Evolutionary conservation across 495 filamentous ascomycete genomes (phyloP).

Genomic region (Hypoxylon lienhwacheense): DNA sequence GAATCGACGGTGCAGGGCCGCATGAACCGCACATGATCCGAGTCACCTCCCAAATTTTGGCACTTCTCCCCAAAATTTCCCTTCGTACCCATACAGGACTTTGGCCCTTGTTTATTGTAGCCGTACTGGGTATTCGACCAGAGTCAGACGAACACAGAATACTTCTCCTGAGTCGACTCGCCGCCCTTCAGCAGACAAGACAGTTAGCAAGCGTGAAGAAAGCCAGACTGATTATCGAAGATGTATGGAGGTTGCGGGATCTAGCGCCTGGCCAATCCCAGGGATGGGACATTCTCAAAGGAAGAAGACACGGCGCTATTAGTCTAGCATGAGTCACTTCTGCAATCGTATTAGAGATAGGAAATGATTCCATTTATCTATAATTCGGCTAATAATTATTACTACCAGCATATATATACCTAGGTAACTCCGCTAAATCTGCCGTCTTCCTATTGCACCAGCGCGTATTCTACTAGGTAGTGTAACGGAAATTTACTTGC

Average conservation of each 20-base stretch:
- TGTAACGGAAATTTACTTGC: conserved; percentile 39
- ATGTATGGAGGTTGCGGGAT: conserved; percentile 28
- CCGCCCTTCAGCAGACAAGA: conserved; percentile 24
- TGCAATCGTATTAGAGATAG: background rate
- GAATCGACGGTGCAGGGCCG: conserved; percentile 20
- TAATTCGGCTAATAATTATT: background rate
- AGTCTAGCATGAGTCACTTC: conserved; percentile 26
- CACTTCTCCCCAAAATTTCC: conserved; percentile 18
- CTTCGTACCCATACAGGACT: conserved; percentile 26
- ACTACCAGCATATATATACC: background rate
- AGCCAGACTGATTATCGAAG: conserved; percentile 27
- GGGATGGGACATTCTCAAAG: conserved; percentile 25
- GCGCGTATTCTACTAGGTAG: conserved; percentile 19
- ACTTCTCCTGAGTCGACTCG: conserved; percentile 16
- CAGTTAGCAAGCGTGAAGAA: conserved; percentile 28
- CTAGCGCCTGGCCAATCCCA: conserved; percentile 13
- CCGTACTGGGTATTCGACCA: conserved; percentile 20
- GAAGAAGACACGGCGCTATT: conserved; percentile 27
- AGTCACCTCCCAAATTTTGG: conserved; percentile 19
- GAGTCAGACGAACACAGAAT: conserved; percentile 28
- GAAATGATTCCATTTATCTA: background rate
- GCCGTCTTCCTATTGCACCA: no score
- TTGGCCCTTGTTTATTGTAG: conserved; percentile 30
- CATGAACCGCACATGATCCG: conserved; percentile 25
- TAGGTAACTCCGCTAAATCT: no score